Percentiles rank a stretch among this genome's conserved stretches.
phyloP scores from a whole-genome alignment of 768 basidiomycete species.

The Podaxis carcinomalis region DNA sequence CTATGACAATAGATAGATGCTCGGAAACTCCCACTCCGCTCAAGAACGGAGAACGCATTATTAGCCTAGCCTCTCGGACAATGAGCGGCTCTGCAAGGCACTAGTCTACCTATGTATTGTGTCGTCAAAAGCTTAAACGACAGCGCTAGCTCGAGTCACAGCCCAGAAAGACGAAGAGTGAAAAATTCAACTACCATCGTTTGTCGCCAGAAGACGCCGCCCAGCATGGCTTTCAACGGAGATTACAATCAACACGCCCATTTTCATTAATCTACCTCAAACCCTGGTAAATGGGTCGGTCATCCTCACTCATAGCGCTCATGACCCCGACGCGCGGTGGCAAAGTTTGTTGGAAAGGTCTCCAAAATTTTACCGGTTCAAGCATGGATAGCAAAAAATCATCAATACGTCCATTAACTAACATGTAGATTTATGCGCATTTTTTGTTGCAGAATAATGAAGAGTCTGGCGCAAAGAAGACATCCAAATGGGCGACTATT shows the following conservation, averaged over 20 bases:
- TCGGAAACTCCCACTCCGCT: neutral
- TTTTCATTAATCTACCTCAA: neutral
- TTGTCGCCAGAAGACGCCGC: neutral
- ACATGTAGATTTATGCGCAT: too few species aligned
- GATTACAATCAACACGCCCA: neutral
- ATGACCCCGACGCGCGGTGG: neutral
- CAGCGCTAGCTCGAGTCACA: neutral
- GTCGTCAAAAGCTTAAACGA: neutral
- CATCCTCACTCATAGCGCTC: neutral
- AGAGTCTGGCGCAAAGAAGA: neutral
- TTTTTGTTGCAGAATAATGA: too few species aligned
- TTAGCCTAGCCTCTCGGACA: neutral
- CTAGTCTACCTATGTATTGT: neutral
- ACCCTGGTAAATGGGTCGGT: neutral
- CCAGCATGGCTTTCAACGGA: neutral
- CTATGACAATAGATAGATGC: neutral
- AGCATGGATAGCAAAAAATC: too few species aligned
- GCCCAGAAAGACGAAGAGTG: neutral
- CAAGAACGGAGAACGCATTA: neutral
- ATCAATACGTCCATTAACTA: too few species aligned
- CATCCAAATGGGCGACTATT: neutral
- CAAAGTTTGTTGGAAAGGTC: neutral
- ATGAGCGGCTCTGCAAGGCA: constrained; percentile 1
- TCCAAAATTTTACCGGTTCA: too few species aligned
- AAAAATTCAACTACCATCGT: neutral